Evolutionary conservation across 2,329 filamentous ascomycete species (phyloP).

Genomic region (Hymenoscyphus linearis): DNA sequence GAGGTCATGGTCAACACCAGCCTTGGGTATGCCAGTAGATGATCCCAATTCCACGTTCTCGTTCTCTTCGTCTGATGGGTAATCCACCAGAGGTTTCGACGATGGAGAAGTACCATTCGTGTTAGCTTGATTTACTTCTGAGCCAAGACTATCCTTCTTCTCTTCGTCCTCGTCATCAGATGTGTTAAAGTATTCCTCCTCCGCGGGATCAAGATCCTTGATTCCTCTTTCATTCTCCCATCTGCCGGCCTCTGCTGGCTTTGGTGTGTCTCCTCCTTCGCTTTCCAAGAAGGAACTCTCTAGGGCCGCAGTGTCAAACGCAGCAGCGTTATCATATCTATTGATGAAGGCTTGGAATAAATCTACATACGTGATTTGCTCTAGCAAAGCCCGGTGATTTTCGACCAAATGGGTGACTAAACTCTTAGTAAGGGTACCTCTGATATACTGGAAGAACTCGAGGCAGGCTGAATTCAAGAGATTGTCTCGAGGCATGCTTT

Average conservation of each 20-base stretch:
- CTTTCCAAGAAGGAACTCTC: constrained; percentile 68
- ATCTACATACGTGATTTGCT: constrained; percentile 73
- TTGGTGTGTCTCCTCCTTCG: constrained; percentile 49
- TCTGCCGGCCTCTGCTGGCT: constrained; percentile 43
- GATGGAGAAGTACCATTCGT: constrained; percentile 59
- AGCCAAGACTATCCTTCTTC: constrained; percentile 17
- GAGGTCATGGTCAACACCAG: constrained; percentile 18
- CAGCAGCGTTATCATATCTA: constrained; percentile 74
- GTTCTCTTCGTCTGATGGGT: constrained; percentile 85
- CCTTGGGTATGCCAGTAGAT: constrained; percentile 6
- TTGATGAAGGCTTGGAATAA: constrained; percentile 74
- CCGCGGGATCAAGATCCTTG: constrained; percentile 76
- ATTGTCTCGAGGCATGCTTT: constrained; percentile 88
- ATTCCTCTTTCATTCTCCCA: constrained; percentile 60
- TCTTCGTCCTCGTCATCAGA: constrained; percentile 78
- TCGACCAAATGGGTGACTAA: constrained; percentile 80
- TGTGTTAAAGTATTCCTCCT: constrained; percentile 91
- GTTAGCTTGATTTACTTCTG: constrained; percentile 36
- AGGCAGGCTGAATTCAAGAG: constrained; percentile 89
- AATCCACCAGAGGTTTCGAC: constrained; percentile 78
- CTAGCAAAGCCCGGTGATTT: constrained; percentile 72
- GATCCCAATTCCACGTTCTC: constrained; percentile 53
- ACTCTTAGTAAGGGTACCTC: constrained; percentile 73
- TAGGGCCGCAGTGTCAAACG: constrained; percentile 52
- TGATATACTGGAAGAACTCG: constrained; percentile 89